phyloP scores from a whole-genome alignment of 116 monocot species.

The Zostera marina region DNA sequence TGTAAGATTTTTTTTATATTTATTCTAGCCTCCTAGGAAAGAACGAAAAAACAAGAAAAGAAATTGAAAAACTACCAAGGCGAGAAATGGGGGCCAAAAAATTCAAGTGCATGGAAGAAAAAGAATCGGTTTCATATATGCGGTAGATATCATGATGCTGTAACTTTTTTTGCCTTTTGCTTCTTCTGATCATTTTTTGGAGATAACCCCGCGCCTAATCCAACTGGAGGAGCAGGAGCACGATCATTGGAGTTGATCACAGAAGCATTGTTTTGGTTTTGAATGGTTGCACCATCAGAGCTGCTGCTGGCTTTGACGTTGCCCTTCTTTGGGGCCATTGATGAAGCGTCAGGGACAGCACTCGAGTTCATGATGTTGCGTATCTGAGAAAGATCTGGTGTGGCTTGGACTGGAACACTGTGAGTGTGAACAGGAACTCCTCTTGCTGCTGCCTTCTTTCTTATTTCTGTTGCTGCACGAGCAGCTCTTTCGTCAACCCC shows the following conservation, averaged over 20 bases:
- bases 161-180: conserved; percentile 37
- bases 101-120: neutral
- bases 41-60: neutral
- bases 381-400: conserved; percentile 35
- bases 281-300: neutral
- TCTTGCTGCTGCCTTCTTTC: conserved; percentile 75
- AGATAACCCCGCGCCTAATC: conserved; percentile 48
- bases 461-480: conserved; percentile 56
- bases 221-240: conserved; percentile 47
- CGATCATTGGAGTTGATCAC: conserved; percentile 3
- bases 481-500: conserved; percentile 68
- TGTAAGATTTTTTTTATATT: neutral
- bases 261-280: conserved; percentile 10
- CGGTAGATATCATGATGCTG: conserved; percentile 7
- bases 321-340: conserved; percentile 15
- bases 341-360: conserved; percentile 10
- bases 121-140: neutral
- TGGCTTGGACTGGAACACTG: conserved; percentile 30
- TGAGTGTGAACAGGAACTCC: conserved; percentile 54
- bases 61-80: too few species aligned
- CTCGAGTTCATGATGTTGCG: conserved; percentile 44
- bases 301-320: neutral
- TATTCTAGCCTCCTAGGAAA: too few species aligned
- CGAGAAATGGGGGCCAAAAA: neutral
- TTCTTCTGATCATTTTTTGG: conserved; percentile 50